Evolutionary conservation across 805 yeast genomes (phyloP).

Genomic region (Ogataea zsoltii): DNA sequence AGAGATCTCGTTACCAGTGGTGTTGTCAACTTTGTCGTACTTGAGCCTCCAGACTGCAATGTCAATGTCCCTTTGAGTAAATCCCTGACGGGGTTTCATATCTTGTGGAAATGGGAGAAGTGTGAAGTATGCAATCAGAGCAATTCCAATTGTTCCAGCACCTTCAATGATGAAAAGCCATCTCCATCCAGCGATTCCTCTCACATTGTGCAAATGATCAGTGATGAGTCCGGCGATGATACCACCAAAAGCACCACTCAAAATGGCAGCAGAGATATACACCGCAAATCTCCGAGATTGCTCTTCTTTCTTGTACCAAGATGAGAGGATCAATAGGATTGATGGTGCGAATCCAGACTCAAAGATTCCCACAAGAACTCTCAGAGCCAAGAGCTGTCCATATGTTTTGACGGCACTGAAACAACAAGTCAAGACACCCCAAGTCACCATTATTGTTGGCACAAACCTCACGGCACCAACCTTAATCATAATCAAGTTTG

Average conservation of each 20-base stretch:
- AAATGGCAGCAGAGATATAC: slow-evolving; percentile 41
- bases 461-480: slow-evolving; percentile 41
- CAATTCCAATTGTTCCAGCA: slow-evolving; percentile 39
- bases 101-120: slow-evolving; percentile 24
- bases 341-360: slow-evolving; percentile 49
- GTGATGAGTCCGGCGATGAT: slow-evolving; percentile 45
- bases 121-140: slow-evolving; percentile 17
- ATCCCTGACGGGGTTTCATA: slow-evolving; percentile 14
- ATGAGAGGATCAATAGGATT: slow-evolving; percentile 37
- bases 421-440: slow-evolving; percentile 41
- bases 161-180: slow-evolving; percentile 57
- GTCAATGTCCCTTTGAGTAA: slow-evolving; percentile 12
- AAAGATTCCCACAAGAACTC: slow-evolving; percentile 41
- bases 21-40: slow-evolving; percentile 13
- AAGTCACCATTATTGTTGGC: slow-evolving; percentile 34
- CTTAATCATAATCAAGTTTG: slow-evolving; percentile 34
- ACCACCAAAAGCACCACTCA: slow-evolving; percentile 39
- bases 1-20: slow-evolving; percentile 9
- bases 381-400: slow-evolving; percentile 26
- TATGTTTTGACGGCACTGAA: slow-evolving; percentile 35
- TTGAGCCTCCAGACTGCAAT: slow-evolving; percentile 10
- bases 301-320: slow-evolving; percentile 40
- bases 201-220: slow-evolving; percentile 42
- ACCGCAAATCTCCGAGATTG: slow-evolving; percentile 22
- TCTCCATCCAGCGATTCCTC: slow-evolving; percentile 51